phyloP scores from a whole-genome alignment of 306 rosid genomes.

The Spatholobus suberectus region DNA sequence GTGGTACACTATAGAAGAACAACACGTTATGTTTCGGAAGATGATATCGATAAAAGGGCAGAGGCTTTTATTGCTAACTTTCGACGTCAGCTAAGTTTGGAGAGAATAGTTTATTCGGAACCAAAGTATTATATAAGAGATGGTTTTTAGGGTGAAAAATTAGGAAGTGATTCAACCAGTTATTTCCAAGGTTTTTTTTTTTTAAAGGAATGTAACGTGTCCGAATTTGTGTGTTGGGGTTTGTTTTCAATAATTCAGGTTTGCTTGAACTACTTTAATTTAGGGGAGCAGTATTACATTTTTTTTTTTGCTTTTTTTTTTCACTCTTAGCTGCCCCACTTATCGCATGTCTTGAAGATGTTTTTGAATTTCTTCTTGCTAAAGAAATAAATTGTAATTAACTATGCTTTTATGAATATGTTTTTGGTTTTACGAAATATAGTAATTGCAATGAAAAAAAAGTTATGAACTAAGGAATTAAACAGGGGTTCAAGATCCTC shows the following conservation, averaged over 20 bases:
- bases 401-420: too few relatives aligned
- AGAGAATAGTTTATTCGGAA: slow-evolving; percentile 38
- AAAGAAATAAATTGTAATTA: neutral
- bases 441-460: too few relatives aligned
- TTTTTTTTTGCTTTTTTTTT: too few relatives aligned
- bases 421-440: too few relatives aligned
- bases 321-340: neutral
- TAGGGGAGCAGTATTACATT: neutral
- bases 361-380: neutral
- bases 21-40: slow-evolving; percentile 31
- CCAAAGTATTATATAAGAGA: neutral
- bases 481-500: too few relatives aligned
- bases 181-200: neutral
- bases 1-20: slow-evolving; percentile 36
- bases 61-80: slow-evolving; percentile 70
- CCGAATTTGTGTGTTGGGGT: neutral
- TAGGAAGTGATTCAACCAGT: neutral
- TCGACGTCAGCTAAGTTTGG: slow-evolving; percentile 54
- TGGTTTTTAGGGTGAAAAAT: slow-evolving; percentile 20
- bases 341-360: neutral
- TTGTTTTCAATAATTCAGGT: neutral
- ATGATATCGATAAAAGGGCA: slow-evolving; percentile 65
- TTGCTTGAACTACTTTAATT: neutral
- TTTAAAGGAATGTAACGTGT: neutral
- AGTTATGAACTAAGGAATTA: too few relatives aligned